Base-by-base conservation (phyloP, 192 early-diverging fungal species). In the Haplosporangium gracile region DNA sequence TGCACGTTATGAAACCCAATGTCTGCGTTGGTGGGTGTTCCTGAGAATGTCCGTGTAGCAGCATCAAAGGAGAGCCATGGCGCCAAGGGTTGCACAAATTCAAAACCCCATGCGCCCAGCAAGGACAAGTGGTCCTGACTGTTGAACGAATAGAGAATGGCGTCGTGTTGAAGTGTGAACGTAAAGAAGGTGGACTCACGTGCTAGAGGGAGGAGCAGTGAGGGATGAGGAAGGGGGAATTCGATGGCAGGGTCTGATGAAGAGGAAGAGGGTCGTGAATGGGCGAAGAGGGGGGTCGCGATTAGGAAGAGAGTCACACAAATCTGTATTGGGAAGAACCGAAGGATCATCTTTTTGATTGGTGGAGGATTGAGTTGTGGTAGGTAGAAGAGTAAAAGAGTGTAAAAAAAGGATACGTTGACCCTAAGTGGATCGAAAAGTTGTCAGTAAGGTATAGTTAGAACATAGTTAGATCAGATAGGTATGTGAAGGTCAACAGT, bases 31-130 rank as follows among this genome's bases (percentile, higher is more conserved):
- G 72, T 73, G 45, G 72, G 72, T 32, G 72, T 47, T 26, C 72
- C 72, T 26, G 72, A 73, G 45, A 73, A 73, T 47, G 72, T 73
- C 45, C 26, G 40, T 49, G 72, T 73, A 26, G 72, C 13, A 18
- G 72, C 26, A 40, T 73, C 43, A 42, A 73, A 47, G 40, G 40
- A 47, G 26, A 73, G 72, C 72, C 72, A 73, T 15, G 72, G 42
- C 20, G 72, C 42, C 29, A 47, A 73, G 45, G 72, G 72, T 34
- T 42, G 26, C 3, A 8, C 72, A 42, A 73, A 3, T 22, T 73
- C 72, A 49, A 47, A 73, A 8, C 29, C 15, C 72, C 72, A 73
- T 29, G 26, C 34, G 29, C 9, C 26, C 2, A 13, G 32, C 26
- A 29, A 8, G 29, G 60, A 29, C 15, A 29, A n/a, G 10, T 65